A percentile compares a stretch with the other conserved stretches of the same genome.
Conservation (phyloP, 306 rosid genomes). For the Mucuna pruriens region DNA sequence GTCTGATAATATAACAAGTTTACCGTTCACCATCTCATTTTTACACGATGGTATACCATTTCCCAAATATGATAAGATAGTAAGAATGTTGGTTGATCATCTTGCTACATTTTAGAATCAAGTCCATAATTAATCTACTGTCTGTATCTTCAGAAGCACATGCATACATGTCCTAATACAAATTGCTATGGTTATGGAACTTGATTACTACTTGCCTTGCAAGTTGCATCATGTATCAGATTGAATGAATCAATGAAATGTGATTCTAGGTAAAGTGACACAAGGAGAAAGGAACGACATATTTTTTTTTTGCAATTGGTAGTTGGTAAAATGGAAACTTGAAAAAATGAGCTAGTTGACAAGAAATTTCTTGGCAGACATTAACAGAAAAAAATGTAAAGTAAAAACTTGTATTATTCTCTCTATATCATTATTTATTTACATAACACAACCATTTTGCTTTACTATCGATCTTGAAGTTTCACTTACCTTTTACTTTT, state of each 20-base stretch:
- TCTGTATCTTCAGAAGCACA: constrained; percentile 2
- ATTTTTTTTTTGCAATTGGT: neutral
- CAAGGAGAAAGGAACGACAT: neutral
- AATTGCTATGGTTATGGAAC: neutral
- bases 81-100: constrained; percentile 16
- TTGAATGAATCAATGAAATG: constrained; percentile 21
- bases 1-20: neutral
- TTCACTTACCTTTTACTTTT: constrained; percentile 7
- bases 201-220: constrained; percentile 17
- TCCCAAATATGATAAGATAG: neutral
- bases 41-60: constrained; percentile 15
- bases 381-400: neutral
- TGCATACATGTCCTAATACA: neutral
- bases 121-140: constrained; percentile 13
- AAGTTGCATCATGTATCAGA: neutral
- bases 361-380: neutral
- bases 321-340: constrained; percentile 2
- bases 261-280: constrained; percentile 9
- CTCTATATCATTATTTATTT: no score
- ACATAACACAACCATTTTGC: no score
- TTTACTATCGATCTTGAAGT: neutral
- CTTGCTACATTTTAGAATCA: neutral
- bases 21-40: neutral
- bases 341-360: neutral
- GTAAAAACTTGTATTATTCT: neutral